Evolutionary conservation across 495 filamentous ascomycete species (phyloP), one percentile per base, ranked within the genome.

Genomic region (Penicillium samsonianum): DNA sequence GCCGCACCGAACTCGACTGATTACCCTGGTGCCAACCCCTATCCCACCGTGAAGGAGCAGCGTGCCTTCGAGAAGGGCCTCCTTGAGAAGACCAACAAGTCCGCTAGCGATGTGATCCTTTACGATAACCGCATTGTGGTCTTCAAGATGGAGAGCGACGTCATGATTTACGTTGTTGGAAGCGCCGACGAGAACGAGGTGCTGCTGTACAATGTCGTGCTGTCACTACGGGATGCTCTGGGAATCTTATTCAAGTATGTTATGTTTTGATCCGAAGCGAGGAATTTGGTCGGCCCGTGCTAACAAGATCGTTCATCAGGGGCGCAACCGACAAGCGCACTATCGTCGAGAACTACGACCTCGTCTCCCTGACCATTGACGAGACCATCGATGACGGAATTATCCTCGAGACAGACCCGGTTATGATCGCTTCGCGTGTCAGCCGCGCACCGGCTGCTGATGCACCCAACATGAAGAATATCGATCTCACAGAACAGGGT

Each of bases 301-400:
- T 61, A 55, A 59, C 41, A 33, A 20, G 6, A 30, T n/a, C 33
- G 5, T 33, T 43, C 35, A 57, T 57, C 59, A 93, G 89, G 73
- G 92, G 92, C 75, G 90, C 91, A 23, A 91, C 92, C 51, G 94
- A 99, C 80, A 96, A 96, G 80, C 90, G 94, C 58, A 98, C 93
- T 10, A 90, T 98, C 59, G 85, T 97, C 67, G 94, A 99, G 76
- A 96, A 97, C 82, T 98, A 97, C 78, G 94, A 98, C 67, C 82
- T 87, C 9, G 89, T 96, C 54, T 88, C 91, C 20, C 81, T 99
- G 20, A 89, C 92, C 42, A 89, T 98, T 53, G 94, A 99, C 73
- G 94, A 99, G 73, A 90, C 96, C 53, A 86, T 96, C 30, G 94
- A 98, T 72, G 94, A 98, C 62, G 94, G 94, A 30, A 92, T 99